Evolutionary conservation across 78 protist genomes (phyloP).

Genomic region (Protostelium mycophagum): DNA sequence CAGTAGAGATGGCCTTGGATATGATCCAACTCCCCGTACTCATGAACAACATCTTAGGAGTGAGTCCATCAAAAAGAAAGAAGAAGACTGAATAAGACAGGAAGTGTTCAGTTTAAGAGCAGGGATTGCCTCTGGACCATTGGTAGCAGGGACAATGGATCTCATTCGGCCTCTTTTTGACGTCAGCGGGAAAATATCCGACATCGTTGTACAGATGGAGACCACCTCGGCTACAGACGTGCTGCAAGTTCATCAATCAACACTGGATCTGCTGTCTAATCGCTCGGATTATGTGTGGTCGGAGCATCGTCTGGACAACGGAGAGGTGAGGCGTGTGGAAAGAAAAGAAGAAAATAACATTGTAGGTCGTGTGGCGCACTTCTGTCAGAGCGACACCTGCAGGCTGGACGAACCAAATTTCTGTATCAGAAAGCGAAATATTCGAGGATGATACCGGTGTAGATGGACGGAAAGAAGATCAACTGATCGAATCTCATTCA

Average conservation of each 20-base stretch:
- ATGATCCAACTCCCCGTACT: not conserved
- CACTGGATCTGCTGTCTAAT: not conserved
- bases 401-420: not conserved
- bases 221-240: not conserved
- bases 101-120: not conserved
- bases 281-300: not conserved
- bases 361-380: not conserved
- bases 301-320: not conserved
- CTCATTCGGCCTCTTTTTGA: not conserved
- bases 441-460: not conserved
- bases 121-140: not conserved
- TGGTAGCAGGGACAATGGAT: not conserved
- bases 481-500: not conserved
- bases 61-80: too few species aligned
- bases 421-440: not conserved
- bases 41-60: not conserved
- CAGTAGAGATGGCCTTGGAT: not conserved
- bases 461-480: not conserved
- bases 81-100: too few species aligned
- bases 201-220: constrained; percentile 1
- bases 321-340: not conserved
- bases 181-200: not conserved
- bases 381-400: not conserved
- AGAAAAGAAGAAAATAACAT: not conserved
- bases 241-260: not conserved